These are phyloP conservation scores for Pseudogymnoascus sp. DNA, from an alignment of 2,329 filamentous ascomycete genomes.

Conservation along the genomic window DNA sequence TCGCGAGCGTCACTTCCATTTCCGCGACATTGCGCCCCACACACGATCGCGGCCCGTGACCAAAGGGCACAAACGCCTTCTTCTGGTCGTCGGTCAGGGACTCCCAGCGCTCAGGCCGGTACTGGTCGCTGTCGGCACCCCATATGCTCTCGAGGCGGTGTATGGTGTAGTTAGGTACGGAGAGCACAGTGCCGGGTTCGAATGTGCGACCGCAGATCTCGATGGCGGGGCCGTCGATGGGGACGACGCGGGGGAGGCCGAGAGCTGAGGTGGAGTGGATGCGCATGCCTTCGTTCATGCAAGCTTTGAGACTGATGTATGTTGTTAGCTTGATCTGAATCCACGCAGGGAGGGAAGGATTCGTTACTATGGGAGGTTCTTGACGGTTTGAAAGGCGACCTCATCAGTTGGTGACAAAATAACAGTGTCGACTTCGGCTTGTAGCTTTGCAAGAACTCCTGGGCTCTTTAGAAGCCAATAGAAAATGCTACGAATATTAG, in stretches of 20 bases:
- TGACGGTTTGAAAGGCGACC: constrained; percentile 63
- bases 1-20: constrained; percentile 77
- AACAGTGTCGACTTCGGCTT: constrained; percentile 62
- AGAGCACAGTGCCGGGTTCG: constrained; percentile 65
- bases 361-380: constrained; percentile 67
- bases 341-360: constrained; percentile 39
- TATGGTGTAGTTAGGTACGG: constrained; percentile 72
- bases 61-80: constrained; percentile 68
- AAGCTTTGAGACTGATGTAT: not conserved
- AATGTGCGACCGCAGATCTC: constrained; percentile 61
- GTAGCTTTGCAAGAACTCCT: constrained; percentile 62
- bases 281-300: constrained; percentile 73
- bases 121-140: constrained; percentile 63
- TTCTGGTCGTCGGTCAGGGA: constrained; percentile 57
- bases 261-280: constrained; percentile 79
- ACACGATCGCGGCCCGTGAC: constrained; percentile 58
- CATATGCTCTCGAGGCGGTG: constrained; percentile 68
- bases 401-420: constrained; percentile 56
- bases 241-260: constrained; percentile 70
- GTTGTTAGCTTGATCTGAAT: not conserved
- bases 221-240: constrained; percentile 50
- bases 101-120: constrained; percentile 66
- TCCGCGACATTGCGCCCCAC: constrained; percentile 77
- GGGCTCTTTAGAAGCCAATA: constrained; percentile 67
- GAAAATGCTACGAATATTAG: constrained; percentile 61